Percentiles rank a stretch among this genome's conserved stretches.
Conservation (phyloP, 176 grass and related monocot species). For the Avena sativa region DNA sequence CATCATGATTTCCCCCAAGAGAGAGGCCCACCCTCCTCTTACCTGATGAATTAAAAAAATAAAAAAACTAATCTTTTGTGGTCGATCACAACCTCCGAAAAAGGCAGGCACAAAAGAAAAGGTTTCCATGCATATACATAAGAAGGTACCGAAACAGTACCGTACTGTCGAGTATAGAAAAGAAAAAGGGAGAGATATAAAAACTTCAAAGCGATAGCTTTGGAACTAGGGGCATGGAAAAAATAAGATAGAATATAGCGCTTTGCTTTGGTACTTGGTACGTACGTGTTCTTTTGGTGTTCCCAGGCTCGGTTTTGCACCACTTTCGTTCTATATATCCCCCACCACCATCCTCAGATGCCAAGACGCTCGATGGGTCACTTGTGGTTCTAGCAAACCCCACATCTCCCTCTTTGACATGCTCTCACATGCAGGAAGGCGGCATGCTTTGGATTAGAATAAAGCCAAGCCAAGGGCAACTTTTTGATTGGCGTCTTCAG, state of each 20-base stretch:
- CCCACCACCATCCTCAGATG: too few species aligned
- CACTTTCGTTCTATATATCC: neutral
- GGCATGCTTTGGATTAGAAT: too few species aligned
- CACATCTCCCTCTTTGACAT: too few species aligned
- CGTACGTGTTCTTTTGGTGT: conserved; percentile 34
- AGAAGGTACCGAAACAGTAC: neutral
- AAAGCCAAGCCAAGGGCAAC: too few species aligned
- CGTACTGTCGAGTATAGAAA: neutral
- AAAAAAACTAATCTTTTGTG: too few species aligned
- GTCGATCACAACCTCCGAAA: neutral
- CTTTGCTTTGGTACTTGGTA: conserved; percentile 60
- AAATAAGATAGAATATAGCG: neutral
- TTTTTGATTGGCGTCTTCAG: too few species aligned
- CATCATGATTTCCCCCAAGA: conserved; percentile 45
- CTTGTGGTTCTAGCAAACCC: too few species aligned
- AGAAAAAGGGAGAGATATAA: neutral
- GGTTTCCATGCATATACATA: neutral
- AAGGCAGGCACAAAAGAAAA: conserved; percentile 29
- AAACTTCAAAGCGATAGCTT: conserved; percentile 53
- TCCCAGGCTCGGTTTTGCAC: conserved; percentile 31
- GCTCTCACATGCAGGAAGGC: too few species aligned
- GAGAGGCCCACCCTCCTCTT: neutral
- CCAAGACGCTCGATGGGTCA: too few species aligned
- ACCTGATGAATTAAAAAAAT: neutral
- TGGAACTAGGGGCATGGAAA: conserved; percentile 25